These are phyloP conservation scores for Acrodontium crateriforme DNA, from an alignment of 2,329 filamentous ascomycete genomes.

Conservation along the genomic window DNA sequence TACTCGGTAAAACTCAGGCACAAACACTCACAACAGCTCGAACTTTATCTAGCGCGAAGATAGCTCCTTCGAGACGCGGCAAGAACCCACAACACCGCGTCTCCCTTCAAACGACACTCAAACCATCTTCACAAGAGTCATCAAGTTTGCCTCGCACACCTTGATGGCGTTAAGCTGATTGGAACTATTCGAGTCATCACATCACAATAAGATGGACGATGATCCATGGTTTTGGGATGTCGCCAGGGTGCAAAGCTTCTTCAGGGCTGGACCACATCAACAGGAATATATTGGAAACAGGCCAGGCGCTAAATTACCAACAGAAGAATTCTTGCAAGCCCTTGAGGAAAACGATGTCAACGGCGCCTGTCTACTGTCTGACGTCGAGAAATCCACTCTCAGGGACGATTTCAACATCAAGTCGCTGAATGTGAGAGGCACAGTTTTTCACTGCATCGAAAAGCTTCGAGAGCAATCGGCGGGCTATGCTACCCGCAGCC, in stretches of 20 bases:
- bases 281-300: conserved; percentile 9
- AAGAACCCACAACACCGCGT: too few species aligned
- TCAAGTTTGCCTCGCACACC: too few species aligned
- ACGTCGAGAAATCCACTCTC: conserved; percentile 36
- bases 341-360: conserved; percentile 51
- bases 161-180: too few species aligned
- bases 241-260: conserved; percentile 50
- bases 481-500: conserved; percentile 2
- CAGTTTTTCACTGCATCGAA: conserved; percentile 44
- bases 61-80: too few species aligned
- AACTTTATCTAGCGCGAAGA: too few species aligned
- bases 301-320: conserved; percentile 32
- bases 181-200: not conserved
- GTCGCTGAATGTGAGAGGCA: conserved; percentile 43
- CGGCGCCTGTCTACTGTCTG: conserved; percentile 49
- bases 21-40: too few species aligned
- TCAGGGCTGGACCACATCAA: conserved; percentile 40
- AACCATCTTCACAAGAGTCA: too few species aligned
- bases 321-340: conserved; percentile 36
- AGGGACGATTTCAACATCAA: conserved; percentile 44
- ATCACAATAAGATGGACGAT: conserved; percentile 16
- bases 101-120: too few species aligned
- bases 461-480: conserved; percentile 33
- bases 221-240: conserved; percentile 68
- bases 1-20: too few species aligned